Evolutionary conservation across 805 yeast genomes (phyloP).

Genomic region (Yarrowia keelungensis): DNA sequence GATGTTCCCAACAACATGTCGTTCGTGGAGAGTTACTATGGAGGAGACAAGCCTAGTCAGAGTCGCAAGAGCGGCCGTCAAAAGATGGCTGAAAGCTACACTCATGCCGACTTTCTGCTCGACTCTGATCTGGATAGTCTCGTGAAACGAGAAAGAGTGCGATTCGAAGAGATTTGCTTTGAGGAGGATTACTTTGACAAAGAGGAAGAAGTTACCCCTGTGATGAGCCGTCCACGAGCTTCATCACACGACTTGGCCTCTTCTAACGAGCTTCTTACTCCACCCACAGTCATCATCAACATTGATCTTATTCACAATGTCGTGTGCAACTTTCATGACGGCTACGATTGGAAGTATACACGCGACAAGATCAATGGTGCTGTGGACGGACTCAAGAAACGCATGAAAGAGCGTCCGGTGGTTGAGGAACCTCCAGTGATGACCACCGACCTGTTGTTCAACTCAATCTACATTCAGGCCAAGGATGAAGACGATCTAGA

Average conservation of each 20-base stretch:
- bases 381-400: constrained; percentile 65
- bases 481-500: constrained; percentile 54
- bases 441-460: constrained; percentile 68
- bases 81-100: constrained; percentile 38
- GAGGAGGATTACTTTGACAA: constrained; percentile 25
- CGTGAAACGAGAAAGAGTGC: constrained; percentile 41
- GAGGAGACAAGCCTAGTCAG: constrained; percentile 39
- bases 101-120: constrained; percentile 47
- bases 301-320: constrained; percentile 44
- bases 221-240: constrained; percentile 3
- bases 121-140: constrained; percentile 49
- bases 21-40: constrained; percentile 50
- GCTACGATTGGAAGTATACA: constrained; percentile 90
- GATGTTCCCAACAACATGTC: constrained; percentile 45
- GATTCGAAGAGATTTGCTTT: constrained; percentile 28
- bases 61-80: constrained; percentile 12
- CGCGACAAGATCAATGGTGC: constrained; percentile 70
- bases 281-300: constrained; percentile 39
- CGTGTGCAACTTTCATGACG: constrained; percentile 69
- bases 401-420: constrained; percentile 50
- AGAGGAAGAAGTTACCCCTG: neutral
- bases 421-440: constrained; percentile 9
- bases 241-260: constrained; percentile 8
- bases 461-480: constrained; percentile 76
- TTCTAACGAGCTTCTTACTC: constrained; percentile 16